Conservation (phyloP, 495 filamentous ascomycete genomes). For the Mycothermus thermophilus region DNA sequence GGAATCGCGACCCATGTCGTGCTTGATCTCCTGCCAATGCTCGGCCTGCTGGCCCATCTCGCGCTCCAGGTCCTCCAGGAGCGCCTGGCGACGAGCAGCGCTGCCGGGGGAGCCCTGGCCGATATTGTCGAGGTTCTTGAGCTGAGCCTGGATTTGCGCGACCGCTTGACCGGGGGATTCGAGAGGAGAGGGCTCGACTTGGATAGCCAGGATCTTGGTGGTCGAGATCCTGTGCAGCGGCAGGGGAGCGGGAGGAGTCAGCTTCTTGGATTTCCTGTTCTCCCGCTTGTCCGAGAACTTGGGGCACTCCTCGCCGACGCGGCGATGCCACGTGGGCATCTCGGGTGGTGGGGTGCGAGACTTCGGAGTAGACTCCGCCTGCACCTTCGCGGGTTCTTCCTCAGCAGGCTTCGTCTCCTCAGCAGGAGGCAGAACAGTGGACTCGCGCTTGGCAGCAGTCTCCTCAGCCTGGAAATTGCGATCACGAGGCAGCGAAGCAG, state of each 20-base stretch:
- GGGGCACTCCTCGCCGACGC: slow-evolving; percentile 39
- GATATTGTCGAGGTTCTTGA: slow-evolving; percentile 30
- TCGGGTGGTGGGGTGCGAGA: too few species aligned
- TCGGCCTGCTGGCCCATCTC: slow-evolving; percentile 39
- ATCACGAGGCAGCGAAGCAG: too few species aligned
- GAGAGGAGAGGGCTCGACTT: slow-evolving; percentile 32
- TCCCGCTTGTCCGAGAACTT: slow-evolving; percentile 36
- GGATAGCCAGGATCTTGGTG: slow-evolving; percentile 23
- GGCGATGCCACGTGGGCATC: slow-evolving; percentile 32
- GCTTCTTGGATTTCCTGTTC: slow-evolving; percentile 24
- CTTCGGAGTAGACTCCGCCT: too few species aligned
- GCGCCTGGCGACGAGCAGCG: slow-evolving; percentile 22
- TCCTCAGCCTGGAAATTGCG: too few species aligned
- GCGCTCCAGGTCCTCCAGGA: slow-evolving; percentile 38
- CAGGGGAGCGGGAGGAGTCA: slow-evolving; percentile 37
- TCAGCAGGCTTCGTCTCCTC: neutral
- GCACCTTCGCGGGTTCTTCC: too few species aligned
- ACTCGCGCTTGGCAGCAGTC: too few species aligned
- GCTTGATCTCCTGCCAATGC: slow-evolving; percentile 37
- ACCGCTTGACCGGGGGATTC: slow-evolving; percentile 37
- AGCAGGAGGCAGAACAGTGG: neutral
- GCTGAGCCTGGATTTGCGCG: slow-evolving; percentile 35
- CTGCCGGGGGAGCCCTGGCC: slow-evolving; percentile 17
- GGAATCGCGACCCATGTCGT: slow-evolving; percentile 34
- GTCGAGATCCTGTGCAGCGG: slow-evolving; percentile 21